Percentiles rank a stretch among this genome's conserved stretches.
Conservation (phyloP, 257 asterid genomes). For the Solanum habrochaites region DNA sequence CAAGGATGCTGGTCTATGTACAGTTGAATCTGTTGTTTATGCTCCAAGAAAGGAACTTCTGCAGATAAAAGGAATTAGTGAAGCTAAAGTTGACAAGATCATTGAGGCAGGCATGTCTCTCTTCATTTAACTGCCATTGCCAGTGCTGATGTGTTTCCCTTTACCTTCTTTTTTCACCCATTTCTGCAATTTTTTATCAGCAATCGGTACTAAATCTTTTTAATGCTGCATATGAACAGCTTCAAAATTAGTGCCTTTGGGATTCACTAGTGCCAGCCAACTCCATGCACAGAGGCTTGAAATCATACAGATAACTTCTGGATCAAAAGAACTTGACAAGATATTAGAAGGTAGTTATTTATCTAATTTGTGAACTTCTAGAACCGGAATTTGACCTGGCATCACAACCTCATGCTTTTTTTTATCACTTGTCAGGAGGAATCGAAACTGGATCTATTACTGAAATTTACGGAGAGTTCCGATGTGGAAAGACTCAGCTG, state of each 20-base stretch:
- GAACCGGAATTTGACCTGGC: neutral
- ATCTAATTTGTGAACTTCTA: neutral
- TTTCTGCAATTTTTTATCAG: neutral
- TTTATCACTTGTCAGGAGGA: slow-evolving; percentile 50
- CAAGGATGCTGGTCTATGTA: slow-evolving; percentile 85
- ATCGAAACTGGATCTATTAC: slow-evolving; percentile 93
- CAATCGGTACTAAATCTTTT: neutral
- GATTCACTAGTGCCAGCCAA: slow-evolving; percentile 86
- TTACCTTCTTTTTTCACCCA: neutral
- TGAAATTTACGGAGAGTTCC: slow-evolving; percentile 83
- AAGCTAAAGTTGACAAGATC: slow-evolving; percentile 95
- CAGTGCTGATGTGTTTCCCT: neutral
- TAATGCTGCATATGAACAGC: slow-evolving; percentile 38
- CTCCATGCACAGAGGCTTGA: slow-evolving; percentile 93
- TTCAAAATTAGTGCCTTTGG: slow-evolving; percentile 92
- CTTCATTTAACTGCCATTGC: neutral
- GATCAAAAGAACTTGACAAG: slow-evolving; percentile 92
- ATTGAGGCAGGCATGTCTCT: slow-evolving; percentile 83
- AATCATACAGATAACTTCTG: slow-evolving; percentile 88
- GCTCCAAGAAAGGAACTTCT: slow-evolving; percentile 95
- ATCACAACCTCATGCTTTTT: neutral
- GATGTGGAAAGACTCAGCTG: slow-evolving; percentile 95
- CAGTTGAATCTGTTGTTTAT: slow-evolving; percentile 83
- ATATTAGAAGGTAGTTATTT: slow-evolving; percentile 61
- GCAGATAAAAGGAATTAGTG: slow-evolving; percentile 90